Base-by-base conservation (phyloP, 306 rosid species). In the Amphicarpaea edgeworthii region DNA sequence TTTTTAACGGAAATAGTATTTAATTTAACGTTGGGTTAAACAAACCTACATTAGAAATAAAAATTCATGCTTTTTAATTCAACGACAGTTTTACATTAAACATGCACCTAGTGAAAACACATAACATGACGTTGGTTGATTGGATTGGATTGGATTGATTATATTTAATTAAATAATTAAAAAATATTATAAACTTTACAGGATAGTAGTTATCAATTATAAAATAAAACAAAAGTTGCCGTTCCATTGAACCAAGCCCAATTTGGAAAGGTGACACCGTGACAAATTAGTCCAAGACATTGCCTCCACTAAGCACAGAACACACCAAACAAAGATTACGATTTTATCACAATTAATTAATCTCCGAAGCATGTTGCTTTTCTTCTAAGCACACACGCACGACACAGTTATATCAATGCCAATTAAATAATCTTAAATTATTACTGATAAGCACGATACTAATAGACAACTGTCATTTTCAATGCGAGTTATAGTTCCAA, bases 241-340 rank as follows among this genome's bases (percentile, higher is more conserved):
- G 90, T 62, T 82, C 43, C 75, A 70, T 55, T 81, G 67, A 80
- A 72, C 89, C 83, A 84, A 82, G 77, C 83, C 81, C 80, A 75
- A 77, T 59, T 40, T 59, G 83, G 89, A 80, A 87, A 84, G 72
- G 69, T 73, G 79, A 41, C 82, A 64, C 28, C 12, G 26, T 20
- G 76, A 72, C 82, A 65, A 37, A 12, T 60, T 78, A 43, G 74
- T 28, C 34, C 58, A 34, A 73, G 5, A 46, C 65, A 53, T 20
- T 37, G 41, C 8, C 72, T 72, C 76, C 82, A 23, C 67, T 19
- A 85, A 82, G 17, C 37, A 14, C 17, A 12, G 4, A 58, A 58
- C 38, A 5, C 37, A 24, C 64, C 38, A 28, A 28, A 28, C 0
- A 58, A 58, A 61, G 14, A 61, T 55, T 55, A 55, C 34, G 3